Evolutionary conservation across 768 basidiomycete genomes (phyloP), one percentile per base, ranked within the genome.

Genomic region (Cystofilobasidium ferigula): DNA sequence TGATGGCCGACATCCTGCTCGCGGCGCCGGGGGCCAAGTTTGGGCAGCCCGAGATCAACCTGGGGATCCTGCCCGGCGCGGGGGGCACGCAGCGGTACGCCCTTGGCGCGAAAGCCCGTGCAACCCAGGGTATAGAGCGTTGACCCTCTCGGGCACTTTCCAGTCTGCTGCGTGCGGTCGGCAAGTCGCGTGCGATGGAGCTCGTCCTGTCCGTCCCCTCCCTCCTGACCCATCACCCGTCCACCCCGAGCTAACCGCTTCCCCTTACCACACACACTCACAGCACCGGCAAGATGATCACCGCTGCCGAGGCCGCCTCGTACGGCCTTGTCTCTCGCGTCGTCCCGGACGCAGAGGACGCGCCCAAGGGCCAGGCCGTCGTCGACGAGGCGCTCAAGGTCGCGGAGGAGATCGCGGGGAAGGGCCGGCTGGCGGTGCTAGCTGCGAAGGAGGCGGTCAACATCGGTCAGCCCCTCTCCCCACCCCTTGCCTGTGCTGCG

Each of bases 141-240:
- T n/a, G 10, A n/a, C n/a, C 16, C 26, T 16, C 32, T 36, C 24
- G 28, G 57, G n/a, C n/a, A 24, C 35, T 35, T 59, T 35, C 10
- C 45, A 62, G 62, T 22, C 51, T 62, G 45, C 43, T 62, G 20
- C 34, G 35, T 2, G 85, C 90, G 67, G 94, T 97, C 73, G 94
- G 94, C 54, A 97, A 97, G 78, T 89, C 89, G 13, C 84, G 88
- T 69, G 82, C 93, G 22, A 98, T 98, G 94, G 94, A 98, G 74
- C 78, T 97, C 76, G 83, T 89, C 53, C 80, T 98, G 56, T 58
- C 35, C 32, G 57, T 38, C 57, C 5, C 38, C 1, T 57, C 53
- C 12, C 36, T 16, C 14, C n/a, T n/a, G n/a, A n/a, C n/a, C n/a
- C n/a, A n/a, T n/a, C n/a, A n/a, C 34, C 47, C 22, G 2, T 20